These are phyloP conservation scores for Rhizophora mangle DNA, from an alignment of 345 rosid genomes.

Conservation along the genomic window DNA sequence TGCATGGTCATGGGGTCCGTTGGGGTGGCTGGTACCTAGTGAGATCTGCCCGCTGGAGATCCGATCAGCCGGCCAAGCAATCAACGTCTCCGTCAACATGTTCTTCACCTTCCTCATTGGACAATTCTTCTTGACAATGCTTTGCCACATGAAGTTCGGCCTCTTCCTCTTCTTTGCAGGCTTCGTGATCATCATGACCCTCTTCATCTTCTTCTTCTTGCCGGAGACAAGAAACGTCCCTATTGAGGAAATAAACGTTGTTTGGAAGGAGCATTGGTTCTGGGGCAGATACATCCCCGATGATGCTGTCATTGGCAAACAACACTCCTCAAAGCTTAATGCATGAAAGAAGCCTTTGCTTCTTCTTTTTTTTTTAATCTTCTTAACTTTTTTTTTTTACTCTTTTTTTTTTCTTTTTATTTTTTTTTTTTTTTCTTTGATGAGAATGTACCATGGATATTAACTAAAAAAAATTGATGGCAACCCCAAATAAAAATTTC, in stretches of 20 bases:
- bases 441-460: no score
- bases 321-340: neutral
- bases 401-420: no score
- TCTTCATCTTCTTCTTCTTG: conserved; percentile 36
- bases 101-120: conserved; percentile 49
- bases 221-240: conserved; percentile 53
- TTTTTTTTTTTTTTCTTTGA: no score
- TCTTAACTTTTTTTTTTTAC: no score
- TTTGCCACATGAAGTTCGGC: conserved; percentile 49
- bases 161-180: conserved; percentile 52
- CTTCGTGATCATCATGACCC: conserved; percentile 38
- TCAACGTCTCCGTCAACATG: conserved; percentile 54
- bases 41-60: conserved; percentile 47
- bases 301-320: conserved; percentile 17
- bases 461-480: no score
- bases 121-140: conserved; percentile 53
- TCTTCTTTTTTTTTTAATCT: no score
- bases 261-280: conserved; percentile 54
- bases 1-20: conserved; percentile 67
- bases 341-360: neutral
- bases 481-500: no score
- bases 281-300: conserved; percentile 44
- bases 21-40: conserved; percentile 60
- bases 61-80: conserved; percentile 48
- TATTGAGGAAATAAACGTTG: conserved; percentile 44